These are phyloP conservation scores for Epicoccum sorghinum DNA, from an alignment of 2,329 filamentous ascomycete species.

Conservation along the genomic window DNA sequence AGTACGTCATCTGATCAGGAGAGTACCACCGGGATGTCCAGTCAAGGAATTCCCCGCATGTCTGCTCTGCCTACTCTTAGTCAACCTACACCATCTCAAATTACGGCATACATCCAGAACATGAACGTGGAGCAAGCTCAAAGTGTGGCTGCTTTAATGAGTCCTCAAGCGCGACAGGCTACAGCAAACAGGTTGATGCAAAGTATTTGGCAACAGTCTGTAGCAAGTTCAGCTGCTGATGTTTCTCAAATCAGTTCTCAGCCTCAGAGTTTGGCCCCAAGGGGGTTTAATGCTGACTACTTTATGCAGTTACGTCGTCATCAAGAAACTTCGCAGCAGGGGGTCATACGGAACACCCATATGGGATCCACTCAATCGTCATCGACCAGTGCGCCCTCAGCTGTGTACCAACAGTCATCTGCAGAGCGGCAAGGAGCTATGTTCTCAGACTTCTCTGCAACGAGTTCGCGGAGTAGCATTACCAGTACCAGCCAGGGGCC, in stretches of 20 bases:
- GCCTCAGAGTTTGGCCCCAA: too few species aligned
- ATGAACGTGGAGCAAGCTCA: conserved; percentile 14
- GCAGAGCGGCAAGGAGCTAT: neutral
- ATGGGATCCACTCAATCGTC: too few species aligned
- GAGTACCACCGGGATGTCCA: neutral
- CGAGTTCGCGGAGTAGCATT: neutral
- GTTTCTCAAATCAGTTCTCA: too few species aligned
- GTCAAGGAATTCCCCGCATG: neutral
- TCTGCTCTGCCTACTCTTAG: neutral
- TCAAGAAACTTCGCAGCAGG: neutral
- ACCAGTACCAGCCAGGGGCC: neutral
- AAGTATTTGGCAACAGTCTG: neutral
- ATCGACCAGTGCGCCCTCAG: neutral
- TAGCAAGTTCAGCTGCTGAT: too few species aligned
- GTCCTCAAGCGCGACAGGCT: conserved; percentile 7
- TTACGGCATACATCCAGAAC: conserved; percentile 20
- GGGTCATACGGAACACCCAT: too few species aligned
- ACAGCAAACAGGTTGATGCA: neutral
- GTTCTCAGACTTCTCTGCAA: neutral
- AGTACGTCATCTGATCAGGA: neutral
- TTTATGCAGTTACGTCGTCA: conserved; percentile 6
- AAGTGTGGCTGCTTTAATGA: conserved; percentile 13
- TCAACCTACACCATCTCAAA: neutral
- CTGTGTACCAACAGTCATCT: neutral
- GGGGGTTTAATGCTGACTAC: neutral